Conservation (phyloP, 306 rosid genomes). For the Senna tora region DNA sequence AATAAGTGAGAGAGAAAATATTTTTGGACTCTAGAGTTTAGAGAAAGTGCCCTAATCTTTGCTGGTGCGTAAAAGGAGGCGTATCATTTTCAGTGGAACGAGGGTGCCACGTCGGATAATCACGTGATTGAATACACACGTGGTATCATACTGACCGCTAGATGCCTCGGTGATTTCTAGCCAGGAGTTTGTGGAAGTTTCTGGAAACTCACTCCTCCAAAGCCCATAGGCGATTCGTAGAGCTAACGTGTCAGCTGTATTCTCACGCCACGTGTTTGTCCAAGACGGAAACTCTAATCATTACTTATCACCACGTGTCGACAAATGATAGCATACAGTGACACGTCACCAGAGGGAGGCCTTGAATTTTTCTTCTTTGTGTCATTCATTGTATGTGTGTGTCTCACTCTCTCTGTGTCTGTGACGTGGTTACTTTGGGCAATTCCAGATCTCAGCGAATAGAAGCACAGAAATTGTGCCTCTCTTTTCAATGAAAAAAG, state of each 20-base stretch:
- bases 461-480: not conserved
- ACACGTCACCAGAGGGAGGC: constrained; percentile 14
- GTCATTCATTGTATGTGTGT: too few species aligned
- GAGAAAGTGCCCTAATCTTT: constrained; percentile 51
- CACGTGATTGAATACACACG: constrained; percentile 53
- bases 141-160: constrained; percentile 48
- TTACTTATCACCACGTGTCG: constrained; percentile 37
- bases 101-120: constrained; percentile 71
- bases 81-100: constrained; percentile 66
- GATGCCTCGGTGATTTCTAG: constrained; percentile 34
- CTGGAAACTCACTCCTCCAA: constrained; percentile 51
- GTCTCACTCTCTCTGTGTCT: not conserved
- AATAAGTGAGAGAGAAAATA: not conserved
- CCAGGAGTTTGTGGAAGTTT: constrained; percentile 68
- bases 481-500: not conserved
- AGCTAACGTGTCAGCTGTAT: constrained; percentile 33
- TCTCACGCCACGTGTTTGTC: constrained; percentile 42
- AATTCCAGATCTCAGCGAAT: not conserved
- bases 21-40: constrained; percentile 24
- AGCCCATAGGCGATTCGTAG: constrained; percentile 12
- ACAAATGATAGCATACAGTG: not conserved
- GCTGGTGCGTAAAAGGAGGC: constrained; percentile 31
- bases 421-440: not conserved
- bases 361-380: too few species aligned
- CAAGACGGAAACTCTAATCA: constrained; percentile 38